Conservation (phyloP, 177 flowering plant genomes). For the Vitis hybrid region DNA sequence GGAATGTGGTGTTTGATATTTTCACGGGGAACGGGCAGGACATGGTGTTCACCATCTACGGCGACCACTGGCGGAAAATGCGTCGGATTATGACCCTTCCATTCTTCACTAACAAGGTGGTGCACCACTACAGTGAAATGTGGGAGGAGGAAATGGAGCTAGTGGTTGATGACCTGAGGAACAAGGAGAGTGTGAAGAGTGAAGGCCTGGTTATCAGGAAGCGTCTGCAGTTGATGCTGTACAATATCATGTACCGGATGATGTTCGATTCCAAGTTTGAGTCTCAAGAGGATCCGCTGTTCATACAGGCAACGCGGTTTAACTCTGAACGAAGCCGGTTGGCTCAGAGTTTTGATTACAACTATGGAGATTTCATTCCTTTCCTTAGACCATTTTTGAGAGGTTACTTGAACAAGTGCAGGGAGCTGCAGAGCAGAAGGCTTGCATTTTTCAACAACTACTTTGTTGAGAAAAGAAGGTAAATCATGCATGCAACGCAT, state of each 20-base stretch:
- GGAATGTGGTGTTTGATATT: slow-evolving; percentile 64
- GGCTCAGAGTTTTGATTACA: slow-evolving; percentile 76
- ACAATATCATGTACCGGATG: slow-evolving; percentile 68
- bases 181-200: slow-evolving; percentile 11
- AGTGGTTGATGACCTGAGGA: slow-evolving; percentile 43
- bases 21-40: slow-evolving; percentile 69
- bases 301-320: slow-evolving; percentile 43
- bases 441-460: slow-evolving; percentile 57
- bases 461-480: slow-evolving; percentile 58
- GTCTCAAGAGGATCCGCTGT: slow-evolving; percentile 54
- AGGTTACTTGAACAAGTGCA: slow-evolving; percentile 60
- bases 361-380: slow-evolving; percentile 69
- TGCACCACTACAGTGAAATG: slow-evolving; percentile 38
- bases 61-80: slow-evolving; percentile 72
- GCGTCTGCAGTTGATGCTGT: slow-evolving; percentile 65
- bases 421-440: slow-evolving; percentile 51
- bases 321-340: slow-evolving; percentile 62
- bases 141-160: slow-evolving; percentile 62
- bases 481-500: not conserved
- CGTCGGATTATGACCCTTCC: slow-evolving; percentile 65
- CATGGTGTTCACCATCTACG: slow-evolving; percentile 67
- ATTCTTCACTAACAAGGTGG: slow-evolving; percentile 69
- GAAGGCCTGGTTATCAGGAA: slow-evolving; percentile 50
- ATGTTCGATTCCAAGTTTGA: slow-evolving; percentile 64
- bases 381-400: slow-evolving; percentile 61